Percentiles rank a stretch among this genome's conserved stretches.
Conservation (phyloP, 73 alveolate species). For the Effrenium voratum region DNA sequence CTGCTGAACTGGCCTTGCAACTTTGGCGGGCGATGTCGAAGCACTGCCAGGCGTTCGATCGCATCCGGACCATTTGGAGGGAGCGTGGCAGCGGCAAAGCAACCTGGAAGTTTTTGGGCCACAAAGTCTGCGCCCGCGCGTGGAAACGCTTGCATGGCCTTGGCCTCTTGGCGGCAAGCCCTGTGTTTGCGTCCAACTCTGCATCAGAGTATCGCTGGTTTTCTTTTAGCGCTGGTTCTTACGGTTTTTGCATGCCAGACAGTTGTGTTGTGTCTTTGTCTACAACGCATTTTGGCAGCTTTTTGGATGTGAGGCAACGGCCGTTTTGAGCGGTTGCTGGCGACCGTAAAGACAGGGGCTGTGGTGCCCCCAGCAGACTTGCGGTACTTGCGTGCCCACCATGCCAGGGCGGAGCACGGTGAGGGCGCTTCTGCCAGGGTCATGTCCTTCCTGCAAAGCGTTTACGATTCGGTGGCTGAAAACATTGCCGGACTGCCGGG, state of each 20-base stretch:
- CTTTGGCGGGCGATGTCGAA: too few relatives aligned
- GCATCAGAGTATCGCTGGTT: background rate
- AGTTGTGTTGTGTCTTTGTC: background rate
- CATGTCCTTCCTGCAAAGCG: constrained; percentile 6
- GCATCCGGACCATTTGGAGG: too few relatives aligned
- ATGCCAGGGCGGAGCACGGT: background rate
- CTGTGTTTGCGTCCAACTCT: background rate
- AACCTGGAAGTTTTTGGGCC: background rate
- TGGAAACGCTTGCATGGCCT: constrained; percentile 22
- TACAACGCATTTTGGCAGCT: background rate
- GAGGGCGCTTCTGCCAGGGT: background rate
- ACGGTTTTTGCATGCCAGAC: background rate
- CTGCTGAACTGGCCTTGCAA: too few relatives aligned
- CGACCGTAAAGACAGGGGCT: background rate
- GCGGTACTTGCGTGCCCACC: background rate
- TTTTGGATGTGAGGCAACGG: background rate
- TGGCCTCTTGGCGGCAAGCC: background rate
- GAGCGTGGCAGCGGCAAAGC: too few relatives aligned
- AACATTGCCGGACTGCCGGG: constrained; percentile 45
- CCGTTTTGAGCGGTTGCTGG: background rate
- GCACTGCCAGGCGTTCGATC: too few relatives aligned
- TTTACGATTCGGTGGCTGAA: constrained; percentile 6
- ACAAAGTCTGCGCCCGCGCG: background rate
- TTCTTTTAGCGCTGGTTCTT: background rate
- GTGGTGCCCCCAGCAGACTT: constrained; percentile 32